A percentile compares a stretch with the other conserved stretches of the same genome.
Evolutionary conservation across 495 filamentous ascomycete genomes (phyloP).

Genomic region (Aspergillus coremiiformis): DNA sequence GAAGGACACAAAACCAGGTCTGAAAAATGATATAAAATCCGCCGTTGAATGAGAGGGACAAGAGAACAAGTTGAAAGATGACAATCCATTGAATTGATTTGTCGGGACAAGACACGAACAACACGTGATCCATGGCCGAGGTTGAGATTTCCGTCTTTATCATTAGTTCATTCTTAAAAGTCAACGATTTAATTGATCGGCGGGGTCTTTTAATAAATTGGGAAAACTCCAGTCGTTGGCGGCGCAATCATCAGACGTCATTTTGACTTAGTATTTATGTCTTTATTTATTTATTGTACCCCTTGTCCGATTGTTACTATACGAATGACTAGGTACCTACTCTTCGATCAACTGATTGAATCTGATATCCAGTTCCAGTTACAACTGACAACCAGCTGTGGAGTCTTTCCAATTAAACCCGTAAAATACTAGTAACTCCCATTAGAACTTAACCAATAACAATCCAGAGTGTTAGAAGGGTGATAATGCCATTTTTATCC

Average conservation of each 20-base stretch:
- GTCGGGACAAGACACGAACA: neutral
- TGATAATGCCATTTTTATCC: neutral
- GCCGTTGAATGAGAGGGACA: neutral
- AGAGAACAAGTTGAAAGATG: neutral
- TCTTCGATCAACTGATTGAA: too few relatives aligned
- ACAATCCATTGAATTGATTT: neutral
- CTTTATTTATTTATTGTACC: too few relatives aligned
- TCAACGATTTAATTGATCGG: too few relatives aligned
- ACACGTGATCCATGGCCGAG: conserved; percentile 6
- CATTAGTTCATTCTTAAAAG: neutral
- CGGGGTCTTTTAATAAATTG: too few relatives aligned
- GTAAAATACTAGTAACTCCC: neutral
- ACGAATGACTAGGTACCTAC: too few relatives aligned
- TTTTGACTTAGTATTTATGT: too few relatives aligned
- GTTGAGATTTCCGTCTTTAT: neutral
- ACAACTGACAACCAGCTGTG: neutral
- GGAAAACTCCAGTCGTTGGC: too few relatives aligned
- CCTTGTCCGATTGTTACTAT: too few relatives aligned
- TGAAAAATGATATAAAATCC: neutral
- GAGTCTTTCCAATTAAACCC: neutral
- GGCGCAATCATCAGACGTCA: too few relatives aligned
- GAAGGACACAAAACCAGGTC: neutral
- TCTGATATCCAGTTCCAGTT: neutral
- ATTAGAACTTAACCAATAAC: neutral
- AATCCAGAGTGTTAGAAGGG: neutral